Base-by-base conservation (phyloP, 208 protist genomes). In the Zelonia costaricensis region DNA sequence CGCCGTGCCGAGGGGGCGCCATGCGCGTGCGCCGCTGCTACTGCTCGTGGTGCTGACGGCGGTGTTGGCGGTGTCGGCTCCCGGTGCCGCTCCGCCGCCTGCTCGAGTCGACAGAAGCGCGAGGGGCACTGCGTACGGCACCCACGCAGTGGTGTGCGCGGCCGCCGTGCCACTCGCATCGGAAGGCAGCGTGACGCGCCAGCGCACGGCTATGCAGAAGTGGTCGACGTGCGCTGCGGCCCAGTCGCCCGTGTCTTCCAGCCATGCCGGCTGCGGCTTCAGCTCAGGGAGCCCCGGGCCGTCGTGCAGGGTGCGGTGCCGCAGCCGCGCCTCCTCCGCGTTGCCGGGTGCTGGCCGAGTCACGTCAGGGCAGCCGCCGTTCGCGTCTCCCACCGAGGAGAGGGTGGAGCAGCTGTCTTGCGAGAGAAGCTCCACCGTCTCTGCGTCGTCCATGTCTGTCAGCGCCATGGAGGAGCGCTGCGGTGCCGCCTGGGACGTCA, bases 321-420 rank as follows among this genome's bases (percentile, higher is more conserved):
- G 66, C 49, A 73, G 28, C 7, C 38, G 15, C 0, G 44, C 45
- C 45, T 73, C 66, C 0, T 30, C 4, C 1, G 2, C 44, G 47
- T 55, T 73, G 4, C 16, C 22, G 16, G 23, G 0, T 23, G 20
- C 12, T 13, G 54, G 39, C 28, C 18, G n/a, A 1, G 30, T 36
- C 30, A 18, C 15, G 15, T 48, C 30, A 4, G 13, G 31, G 1
- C 35, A 18, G 9, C 42, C 22, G 22, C 20, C 39, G 4, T 30
- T n/a, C 13, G 20, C 31, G 15, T 22, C 42, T 20, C 55, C 27
- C 16, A 52, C 49, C 2, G 43, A 18, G 10, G 66, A 62, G 4
- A 56, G 8, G 7, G 66, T 73, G 2, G 66, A 73, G 48, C 47
- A 47, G 66, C 66, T 73, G 66, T 73, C 66, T 33, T 64, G 49